Evolutionary conservation across 148 eudicot genomes (phyloP), one percentile per base, ranked within the genome.

Genomic region (Fagopyrum esculentum): DNA sequence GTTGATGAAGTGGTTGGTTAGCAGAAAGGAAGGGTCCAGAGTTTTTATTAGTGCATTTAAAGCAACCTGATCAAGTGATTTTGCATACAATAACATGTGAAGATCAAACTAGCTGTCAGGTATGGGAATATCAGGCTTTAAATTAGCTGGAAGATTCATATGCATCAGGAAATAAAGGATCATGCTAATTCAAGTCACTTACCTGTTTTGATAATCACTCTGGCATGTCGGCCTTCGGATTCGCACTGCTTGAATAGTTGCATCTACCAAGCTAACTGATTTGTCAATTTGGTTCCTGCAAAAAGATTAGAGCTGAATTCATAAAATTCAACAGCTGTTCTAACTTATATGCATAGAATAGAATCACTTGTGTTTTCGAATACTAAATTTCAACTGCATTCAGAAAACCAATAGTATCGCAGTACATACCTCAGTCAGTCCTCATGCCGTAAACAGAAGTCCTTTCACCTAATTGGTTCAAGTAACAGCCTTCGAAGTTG

Each of bases 71-170:
- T 66, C 17, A n/a, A 35, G 71, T 10, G 71, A 40, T 66, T 49
- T 66, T 66, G 71, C 71, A 66, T 43, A 66, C 47, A 66, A 66
- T 43, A 66, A 35, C 71, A 66, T 40, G 71, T 66, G 45, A 64
- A 48, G 8, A 35, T 29, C 17, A 15, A 9, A 12, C 70, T 64
- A n/a, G 70, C 70, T 64, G 70, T 64, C 71, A 66, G 2, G 46
- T 40, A 40, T 66, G 47, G 71, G 71, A 15, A 6, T 2, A 6
- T 2, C 19, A 17, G 22, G n/a, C 8, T 6, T 17, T 6, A 57
- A 17, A 35, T 35, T 43, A 66, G 46, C 71, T 66, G 71, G 19
- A 17, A 40, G 17, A 66, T 66, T 66, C 71, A 66, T 66, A 45
- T 40, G 71, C 71, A 66, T 66, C 71, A 66, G 46, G 46, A 1